These are phyloP conservation scores for Backusella mclennaniae DNA, from an alignment of 192 early-diverging fungal genomes.

Conservation along the genomic window DNA sequence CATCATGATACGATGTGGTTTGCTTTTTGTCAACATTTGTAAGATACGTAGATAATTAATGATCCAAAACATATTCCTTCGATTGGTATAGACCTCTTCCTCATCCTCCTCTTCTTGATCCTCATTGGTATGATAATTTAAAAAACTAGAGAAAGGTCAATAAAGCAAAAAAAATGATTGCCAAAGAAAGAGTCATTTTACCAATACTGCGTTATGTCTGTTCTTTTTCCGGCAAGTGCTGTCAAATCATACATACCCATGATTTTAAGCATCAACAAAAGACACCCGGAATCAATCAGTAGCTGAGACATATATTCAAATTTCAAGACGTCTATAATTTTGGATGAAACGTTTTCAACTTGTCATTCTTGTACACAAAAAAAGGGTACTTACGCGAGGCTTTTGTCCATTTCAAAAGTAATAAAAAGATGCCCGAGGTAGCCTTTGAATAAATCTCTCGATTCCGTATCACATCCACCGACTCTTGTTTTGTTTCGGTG, in stretches of 20 bases:
- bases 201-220: constrained; percentile 43
- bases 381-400: constrained; percentile 45
- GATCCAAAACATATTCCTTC: constrained; percentile 65
- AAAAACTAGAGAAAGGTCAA: background rate
- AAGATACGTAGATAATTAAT: constrained; percentile 74
- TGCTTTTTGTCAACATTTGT: constrained; percentile 79
- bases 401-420: constrained; percentile 68
- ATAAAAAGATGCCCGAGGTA: constrained; percentile 64
- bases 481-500: constrained; percentile 29
- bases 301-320: constrained; percentile 75
- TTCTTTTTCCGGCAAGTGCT: constrained; percentile 42
- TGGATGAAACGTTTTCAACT: too few species aligned
- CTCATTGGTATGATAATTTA: background rate
- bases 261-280: constrained; percentile 78
- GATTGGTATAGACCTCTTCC: constrained; percentile 21
- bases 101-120: background rate
- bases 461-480: constrained; percentile 57
- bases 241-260: constrained; percentile 68
- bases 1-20: constrained; percentile 71
- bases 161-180: too few species aligned
- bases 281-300: constrained; percentile 76
- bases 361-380: too few species aligned
- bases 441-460: constrained; percentile 76
- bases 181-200: constrained; percentile 12
- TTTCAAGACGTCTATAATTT: constrained; percentile 54